A percentile compares a stretch with the other conserved stretches of the same genome.
phyloP scores from a whole-genome alignment of 306 rosid genomes.

The Cucurbita maxima region DNA sequence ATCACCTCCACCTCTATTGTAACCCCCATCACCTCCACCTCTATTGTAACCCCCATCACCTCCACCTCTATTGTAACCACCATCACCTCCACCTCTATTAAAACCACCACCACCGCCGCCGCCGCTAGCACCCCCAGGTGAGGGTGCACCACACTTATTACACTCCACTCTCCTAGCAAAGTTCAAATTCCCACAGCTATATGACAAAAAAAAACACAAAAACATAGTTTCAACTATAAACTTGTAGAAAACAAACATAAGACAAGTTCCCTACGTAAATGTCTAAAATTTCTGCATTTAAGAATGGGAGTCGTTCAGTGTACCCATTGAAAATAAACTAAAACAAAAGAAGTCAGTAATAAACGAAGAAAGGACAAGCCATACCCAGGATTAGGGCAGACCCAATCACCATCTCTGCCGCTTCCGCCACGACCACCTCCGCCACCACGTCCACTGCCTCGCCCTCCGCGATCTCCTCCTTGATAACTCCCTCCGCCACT shows the following conservation, averaged over 20 bases:
- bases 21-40: constrained; percentile 35
- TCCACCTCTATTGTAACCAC: constrained; percentile 33
- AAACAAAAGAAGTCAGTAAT: not conserved
- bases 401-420: constrained; percentile 98
- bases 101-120: constrained; percentile 28
- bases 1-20: constrained; percentile 34
- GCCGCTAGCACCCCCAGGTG: constrained; percentile 48
- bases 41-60: constrained; percentile 27
- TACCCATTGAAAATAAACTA: not conserved
- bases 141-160: constrained; percentile 88
- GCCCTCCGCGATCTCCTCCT: constrained; percentile 73
- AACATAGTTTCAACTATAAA: not conserved
- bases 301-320: not conserved
- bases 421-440: constrained; percentile 64
- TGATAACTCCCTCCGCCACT: constrained; percentile 35
- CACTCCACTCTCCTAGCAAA: constrained; percentile 93
- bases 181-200: constrained; percentile 86
- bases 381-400: constrained; percentile 78
- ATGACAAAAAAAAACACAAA: not conserved
- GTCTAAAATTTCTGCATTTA: constrained; percentile 13
- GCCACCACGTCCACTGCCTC: constrained; percentile 45
- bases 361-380: not conserved
- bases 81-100: constrained; percentile 34
- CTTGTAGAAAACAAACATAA: not conserved
- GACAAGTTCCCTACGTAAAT: not conserved